phyloP scores from a whole-genome alignment of 106 monocot species.

The Dioscorea zingiberensis region DNA sequence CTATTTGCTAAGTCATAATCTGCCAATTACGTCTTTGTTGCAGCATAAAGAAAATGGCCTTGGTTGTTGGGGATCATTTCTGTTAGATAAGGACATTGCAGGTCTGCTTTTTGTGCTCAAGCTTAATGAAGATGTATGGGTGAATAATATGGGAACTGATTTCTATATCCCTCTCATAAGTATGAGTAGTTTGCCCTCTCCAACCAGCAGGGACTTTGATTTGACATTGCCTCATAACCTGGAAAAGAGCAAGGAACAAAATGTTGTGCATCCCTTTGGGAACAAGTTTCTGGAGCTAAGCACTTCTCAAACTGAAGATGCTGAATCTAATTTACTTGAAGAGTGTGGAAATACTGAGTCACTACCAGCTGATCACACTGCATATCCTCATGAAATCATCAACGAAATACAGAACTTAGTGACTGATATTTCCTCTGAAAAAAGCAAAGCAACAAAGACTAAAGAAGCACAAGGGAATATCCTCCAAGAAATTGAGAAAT shows the following conservation, averaged over 20 bases:
- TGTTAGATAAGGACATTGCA: constrained; percentile 42
- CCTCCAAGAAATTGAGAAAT: constrained; percentile 89
- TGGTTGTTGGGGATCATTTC: constrained; percentile 66
- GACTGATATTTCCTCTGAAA: constrained; percentile 74
- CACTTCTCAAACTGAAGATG: background rate
- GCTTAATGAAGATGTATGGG: constrained; percentile 73
- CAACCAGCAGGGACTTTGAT: constrained; percentile 15
- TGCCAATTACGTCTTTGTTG: constrained; percentile 13
- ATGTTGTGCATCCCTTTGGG: background rate
- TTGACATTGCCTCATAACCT: constrained; percentile 5
- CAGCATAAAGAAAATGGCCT: constrained; percentile 63
- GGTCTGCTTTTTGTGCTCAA: constrained; percentile 86
- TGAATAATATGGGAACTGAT: constrained; percentile 75
- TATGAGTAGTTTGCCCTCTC: constrained; percentile 22
- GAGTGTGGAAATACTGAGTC: constrained; percentile 5
- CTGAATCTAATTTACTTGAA: constrained; percentile 1
- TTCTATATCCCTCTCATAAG: constrained; percentile 71
- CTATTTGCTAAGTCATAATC: background rate
- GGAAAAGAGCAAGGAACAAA: background rate
- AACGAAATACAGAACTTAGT: constrained; percentile 75
- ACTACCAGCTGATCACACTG: constrained; percentile 7
- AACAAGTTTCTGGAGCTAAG: background rate
- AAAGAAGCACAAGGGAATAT: constrained; percentile 75
- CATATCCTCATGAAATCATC: constrained; percentile 64
- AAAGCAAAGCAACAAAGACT: constrained; percentile 43